A percentile compares a stretch with the other conserved stretches of the same genome.
Evolutionary conservation across 2,329 filamentous ascomycete species (phyloP).

Genomic region (Cladosporium sp.): DNA sequence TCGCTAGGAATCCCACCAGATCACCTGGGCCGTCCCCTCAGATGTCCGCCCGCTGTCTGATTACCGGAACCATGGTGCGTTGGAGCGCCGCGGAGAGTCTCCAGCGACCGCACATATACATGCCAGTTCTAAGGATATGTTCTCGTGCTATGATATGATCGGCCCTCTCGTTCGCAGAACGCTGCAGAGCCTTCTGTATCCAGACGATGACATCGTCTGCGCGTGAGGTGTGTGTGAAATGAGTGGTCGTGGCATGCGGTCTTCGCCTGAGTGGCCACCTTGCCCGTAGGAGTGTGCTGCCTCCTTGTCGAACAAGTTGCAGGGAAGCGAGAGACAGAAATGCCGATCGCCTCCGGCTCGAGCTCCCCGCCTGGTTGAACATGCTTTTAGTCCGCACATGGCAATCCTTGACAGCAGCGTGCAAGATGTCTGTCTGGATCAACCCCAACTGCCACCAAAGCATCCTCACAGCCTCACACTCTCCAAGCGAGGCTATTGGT

Average conservation of each 20-base stretch:
- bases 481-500: neutral
- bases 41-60: neutral
- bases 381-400: conserved; percentile 4
- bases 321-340: neutral
- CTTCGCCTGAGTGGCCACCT: neutral
- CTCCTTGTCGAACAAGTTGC: neutral
- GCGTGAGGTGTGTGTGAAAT: neutral
- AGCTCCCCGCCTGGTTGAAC: conserved; percentile 7
- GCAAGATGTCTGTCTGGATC: neutral
- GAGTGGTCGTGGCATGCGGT: neutral
- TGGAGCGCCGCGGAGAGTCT: neutral
- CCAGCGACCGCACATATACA: neutral
- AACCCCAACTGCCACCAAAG: neutral
- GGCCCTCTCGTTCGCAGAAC: neutral
- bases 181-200: neutral
- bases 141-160: conserved; percentile 10
- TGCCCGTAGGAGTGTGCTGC: neutral
- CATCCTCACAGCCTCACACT: neutral
- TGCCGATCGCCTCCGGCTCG: conserved; percentile 4
- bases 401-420: conserved; percentile 12
- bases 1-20: neutral
- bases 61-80: neutral
- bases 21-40: neutral
- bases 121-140: neutral
- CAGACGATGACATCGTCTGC: neutral